Conservation (phyloP, 495 filamentous ascomycete species). For the Penicillium angulare region DNA sequence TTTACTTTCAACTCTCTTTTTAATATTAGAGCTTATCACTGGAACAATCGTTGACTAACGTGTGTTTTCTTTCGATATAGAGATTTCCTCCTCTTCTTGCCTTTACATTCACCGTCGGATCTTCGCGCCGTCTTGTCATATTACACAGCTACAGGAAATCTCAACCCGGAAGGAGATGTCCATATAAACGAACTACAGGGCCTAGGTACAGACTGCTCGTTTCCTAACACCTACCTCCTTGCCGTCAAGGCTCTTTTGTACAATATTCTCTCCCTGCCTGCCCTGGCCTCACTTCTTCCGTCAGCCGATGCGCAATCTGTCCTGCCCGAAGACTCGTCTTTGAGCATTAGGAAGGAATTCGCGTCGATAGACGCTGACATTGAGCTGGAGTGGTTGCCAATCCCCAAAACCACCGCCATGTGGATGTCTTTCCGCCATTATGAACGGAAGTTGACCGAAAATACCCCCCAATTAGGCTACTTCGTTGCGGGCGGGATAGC, state of each 20-base stretch:
- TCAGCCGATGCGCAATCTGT: constrained; percentile 39
- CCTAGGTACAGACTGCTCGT: constrained; percentile 83
- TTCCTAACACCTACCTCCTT: constrained; percentile 56
- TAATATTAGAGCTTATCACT: not conserved
- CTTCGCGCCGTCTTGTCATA: constrained; percentile 87
- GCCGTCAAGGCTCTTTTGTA: constrained; percentile 41
- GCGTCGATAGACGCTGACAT: constrained; percentile 35
- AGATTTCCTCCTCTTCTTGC: constrained; percentile 94
- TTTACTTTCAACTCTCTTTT: not conserved
- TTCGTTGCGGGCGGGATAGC: constrained; percentile 93
- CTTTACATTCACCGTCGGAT: constrained; percentile 62
- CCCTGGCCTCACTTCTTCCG: constrained; percentile 39
- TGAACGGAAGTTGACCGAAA: constrained; percentile 60
- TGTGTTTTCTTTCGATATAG: constrained; percentile 40
- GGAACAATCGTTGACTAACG: constrained; percentile 14
- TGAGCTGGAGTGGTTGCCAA: constrained; percentile 46
- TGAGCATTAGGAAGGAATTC: constrained; percentile 30
- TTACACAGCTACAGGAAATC: constrained; percentile 83
- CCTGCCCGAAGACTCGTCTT: constrained; percentile 20
- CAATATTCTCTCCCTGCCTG: constrained; percentile 37
- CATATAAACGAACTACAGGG: constrained; percentile 87
- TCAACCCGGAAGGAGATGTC: constrained; percentile 94
- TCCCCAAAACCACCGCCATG: constrained; percentile 47
- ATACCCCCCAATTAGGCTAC: constrained; percentile 80
- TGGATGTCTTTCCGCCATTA: constrained; percentile 50